Conservation (phyloP, 305 asterid genomes). For the Plantago lanceolata region DNA sequence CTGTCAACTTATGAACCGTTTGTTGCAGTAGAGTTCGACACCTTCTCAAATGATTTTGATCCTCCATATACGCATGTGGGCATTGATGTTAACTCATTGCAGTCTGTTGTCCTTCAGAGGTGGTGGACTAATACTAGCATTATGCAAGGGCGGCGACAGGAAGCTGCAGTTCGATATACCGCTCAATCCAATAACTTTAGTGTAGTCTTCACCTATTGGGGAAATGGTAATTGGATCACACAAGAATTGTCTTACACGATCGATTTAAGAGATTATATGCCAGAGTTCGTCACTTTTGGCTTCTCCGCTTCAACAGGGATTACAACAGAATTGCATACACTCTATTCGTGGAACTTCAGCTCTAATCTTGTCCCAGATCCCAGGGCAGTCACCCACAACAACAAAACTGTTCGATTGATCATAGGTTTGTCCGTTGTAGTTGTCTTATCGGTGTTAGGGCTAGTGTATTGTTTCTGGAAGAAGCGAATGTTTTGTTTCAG, state of each 20-base stretch:
- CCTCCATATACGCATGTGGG: constrained; percentile 26
- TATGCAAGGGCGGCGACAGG: constrained; percentile 6
- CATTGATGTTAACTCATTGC: constrained; percentile 23
- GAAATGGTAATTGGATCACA: not conserved
- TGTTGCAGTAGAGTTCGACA: constrained; percentile 33
- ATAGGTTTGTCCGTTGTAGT: too few species aligned
- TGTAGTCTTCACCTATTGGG: constrained; percentile 17
- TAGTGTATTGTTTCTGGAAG: too few species aligned
- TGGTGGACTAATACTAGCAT: constrained; percentile 21
- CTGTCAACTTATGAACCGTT: constrained; percentile 16
- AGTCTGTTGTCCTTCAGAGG: not conserved
- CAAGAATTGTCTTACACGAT: not conserved
- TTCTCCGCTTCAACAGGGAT: constrained; percentile 44
- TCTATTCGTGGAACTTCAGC: too few species aligned
- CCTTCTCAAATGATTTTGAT: not conserved
- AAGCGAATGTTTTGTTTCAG: too few species aligned
- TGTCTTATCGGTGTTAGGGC: too few species aligned
- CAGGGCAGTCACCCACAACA: too few species aligned
- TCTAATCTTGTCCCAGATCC: too few species aligned
- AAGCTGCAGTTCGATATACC: constrained; percentile 24
- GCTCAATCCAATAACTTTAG: constrained; percentile 8
- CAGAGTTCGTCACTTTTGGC: constrained; percentile 26
- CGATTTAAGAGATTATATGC: constrained; percentile 24
- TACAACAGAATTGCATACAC: too few species aligned
- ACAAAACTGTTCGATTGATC: too few species aligned